phyloP scores from a whole-genome alignment of 257 asterid species.

The Cruciata laevipes region DNA sequence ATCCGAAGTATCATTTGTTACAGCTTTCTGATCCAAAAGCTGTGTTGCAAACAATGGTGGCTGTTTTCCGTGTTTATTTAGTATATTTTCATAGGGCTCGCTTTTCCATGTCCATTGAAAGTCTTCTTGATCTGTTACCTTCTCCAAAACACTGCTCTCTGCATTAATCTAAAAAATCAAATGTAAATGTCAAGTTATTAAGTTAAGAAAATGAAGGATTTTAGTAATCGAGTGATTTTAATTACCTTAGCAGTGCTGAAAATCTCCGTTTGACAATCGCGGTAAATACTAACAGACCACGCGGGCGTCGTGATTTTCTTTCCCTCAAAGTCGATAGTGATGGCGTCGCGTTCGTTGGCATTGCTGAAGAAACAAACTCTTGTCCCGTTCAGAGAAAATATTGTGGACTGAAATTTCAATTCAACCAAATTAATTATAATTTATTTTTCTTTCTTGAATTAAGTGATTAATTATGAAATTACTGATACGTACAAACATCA shows the following conservation, averaged over 20 bases:
- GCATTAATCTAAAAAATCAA: constrained; percentile 21
- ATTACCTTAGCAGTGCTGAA: constrained; percentile 39
- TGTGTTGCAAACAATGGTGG: constrained; percentile 11
- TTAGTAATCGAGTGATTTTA: background rate
- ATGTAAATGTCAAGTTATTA: background rate
- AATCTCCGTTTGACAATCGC: constrained; percentile 29
- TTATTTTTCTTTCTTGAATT: no score
- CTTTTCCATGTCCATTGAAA: constrained; percentile 35
- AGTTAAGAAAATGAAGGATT: background rate
- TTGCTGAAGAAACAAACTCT: constrained; percentile 42
- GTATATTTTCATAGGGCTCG: constrained; percentile 19
- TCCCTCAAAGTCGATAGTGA: constrained; percentile 30
- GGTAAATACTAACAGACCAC: constrained; percentile 48
- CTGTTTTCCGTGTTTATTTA: background rate
- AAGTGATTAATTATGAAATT: background rate
- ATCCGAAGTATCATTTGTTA: constrained; percentile 40
- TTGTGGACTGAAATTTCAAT: constrained; percentile 24
- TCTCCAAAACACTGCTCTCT: constrained; percentile 5
- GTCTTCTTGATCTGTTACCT: background rate
- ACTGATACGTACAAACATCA: constrained; percentile 3
- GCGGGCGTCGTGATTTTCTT: constrained; percentile 22
- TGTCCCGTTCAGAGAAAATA: constrained; percentile 19
- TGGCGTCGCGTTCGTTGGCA: constrained; percentile 15
- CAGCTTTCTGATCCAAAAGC: constrained; percentile 36
- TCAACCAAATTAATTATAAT: background rate